Evolutionary conservation across 2,329 filamentous ascomycete genomes (phyloP).

Genomic region (Westerdykella aurantiaca): DNA sequence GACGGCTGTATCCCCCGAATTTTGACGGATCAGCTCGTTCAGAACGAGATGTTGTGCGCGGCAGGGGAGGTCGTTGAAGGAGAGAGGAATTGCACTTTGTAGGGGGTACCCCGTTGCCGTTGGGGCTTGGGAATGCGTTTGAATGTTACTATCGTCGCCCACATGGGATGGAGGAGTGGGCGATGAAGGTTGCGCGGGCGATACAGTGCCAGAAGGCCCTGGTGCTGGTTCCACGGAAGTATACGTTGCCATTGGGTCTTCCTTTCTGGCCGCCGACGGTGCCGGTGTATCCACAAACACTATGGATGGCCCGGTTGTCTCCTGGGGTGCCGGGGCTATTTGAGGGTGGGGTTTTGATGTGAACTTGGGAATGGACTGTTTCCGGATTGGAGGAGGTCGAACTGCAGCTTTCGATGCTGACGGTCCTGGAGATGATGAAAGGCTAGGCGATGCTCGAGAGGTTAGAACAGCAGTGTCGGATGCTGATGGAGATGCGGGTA

Average conservation of each 20-base stretch:
- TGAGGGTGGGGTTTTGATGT: constrained; percentile 68
- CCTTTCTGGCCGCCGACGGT: constrained; percentile 11
- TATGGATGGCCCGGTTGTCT: constrained; percentile 62
- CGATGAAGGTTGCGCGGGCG: constrained; percentile 2
- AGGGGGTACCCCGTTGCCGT: constrained; percentile 47
- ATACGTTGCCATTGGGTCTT: constrained; percentile 18
- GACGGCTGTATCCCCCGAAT: constrained; percentile 57
- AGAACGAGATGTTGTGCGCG: constrained; percentile 80
- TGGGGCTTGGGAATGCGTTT: not conserved
- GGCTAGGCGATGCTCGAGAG: constrained; percentile 9
- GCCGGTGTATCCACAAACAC: constrained; percentile 59
- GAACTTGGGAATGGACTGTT: constrained; percentile 58
- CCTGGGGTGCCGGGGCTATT: constrained; percentile 58
- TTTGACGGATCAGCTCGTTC: constrained; percentile 67
- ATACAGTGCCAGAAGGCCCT: constrained; percentile 1
- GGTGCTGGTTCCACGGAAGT: constrained; percentile 2
- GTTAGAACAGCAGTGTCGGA: constrained; percentile 26
- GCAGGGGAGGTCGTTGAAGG: constrained; percentile 81
- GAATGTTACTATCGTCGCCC: not conserved
- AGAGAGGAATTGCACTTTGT: constrained; percentile 61
- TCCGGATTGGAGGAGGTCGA: constrained; percentile 48
- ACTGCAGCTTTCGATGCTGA: constrained; percentile 21
- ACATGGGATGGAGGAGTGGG: not conserved
- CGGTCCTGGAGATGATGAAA: constrained; percentile 13
- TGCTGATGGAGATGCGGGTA: constrained; percentile 5